Evolutionary conservation across 2,329 filamentous ascomycete genomes (phyloP).

Genomic region (Sporothrix globosa): DNA sequence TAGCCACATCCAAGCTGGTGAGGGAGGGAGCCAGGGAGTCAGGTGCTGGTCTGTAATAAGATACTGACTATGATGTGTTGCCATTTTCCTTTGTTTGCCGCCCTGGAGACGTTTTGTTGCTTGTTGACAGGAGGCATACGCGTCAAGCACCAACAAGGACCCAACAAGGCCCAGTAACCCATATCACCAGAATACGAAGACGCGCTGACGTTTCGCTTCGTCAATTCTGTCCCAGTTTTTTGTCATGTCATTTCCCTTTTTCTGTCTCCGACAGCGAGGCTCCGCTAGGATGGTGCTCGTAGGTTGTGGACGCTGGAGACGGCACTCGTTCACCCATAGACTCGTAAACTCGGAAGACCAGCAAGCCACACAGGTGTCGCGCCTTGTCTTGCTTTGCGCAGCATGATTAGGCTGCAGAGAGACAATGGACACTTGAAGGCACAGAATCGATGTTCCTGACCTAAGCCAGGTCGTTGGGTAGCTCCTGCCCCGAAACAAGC

Average conservation of each 20-base stretch:
- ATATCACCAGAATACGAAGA: constrained; percentile 5
- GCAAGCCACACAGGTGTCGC: constrained; percentile 1
- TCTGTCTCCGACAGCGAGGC: background rate
- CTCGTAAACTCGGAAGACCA: too few relatives aligned
- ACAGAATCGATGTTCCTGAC: background rate
- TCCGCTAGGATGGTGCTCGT: background rate
- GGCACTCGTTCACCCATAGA: background rate
- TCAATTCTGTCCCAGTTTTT: background rate
- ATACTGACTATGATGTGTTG: too few relatives aligned
- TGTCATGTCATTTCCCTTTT: background rate
- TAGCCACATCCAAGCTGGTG: background rate
- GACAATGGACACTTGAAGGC: too few relatives aligned
- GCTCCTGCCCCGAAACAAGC: background rate
- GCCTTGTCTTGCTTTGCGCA: constrained; percentile 13
- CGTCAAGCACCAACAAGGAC: too few relatives aligned
- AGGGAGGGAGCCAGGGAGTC: constrained; percentile 12
- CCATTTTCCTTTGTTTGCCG: background rate
- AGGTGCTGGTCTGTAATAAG: too few relatives aligned
- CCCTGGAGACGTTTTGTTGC: background rate
- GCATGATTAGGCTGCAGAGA: constrained; percentile 1
- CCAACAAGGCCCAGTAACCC: background rate
- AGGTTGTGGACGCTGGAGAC: background rate
- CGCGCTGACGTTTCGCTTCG: constrained; percentile 17
- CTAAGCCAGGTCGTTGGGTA: background rate
- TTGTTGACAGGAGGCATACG: too few relatives aligned